Percentiles rank a stretch among this genome's conserved stretches.
These are phyloP conservation scores for Phlebiopsis flavidoalba DNA, from an alignment of 768 basidiomycete genomes.

Conservation along the genomic window DNA sequence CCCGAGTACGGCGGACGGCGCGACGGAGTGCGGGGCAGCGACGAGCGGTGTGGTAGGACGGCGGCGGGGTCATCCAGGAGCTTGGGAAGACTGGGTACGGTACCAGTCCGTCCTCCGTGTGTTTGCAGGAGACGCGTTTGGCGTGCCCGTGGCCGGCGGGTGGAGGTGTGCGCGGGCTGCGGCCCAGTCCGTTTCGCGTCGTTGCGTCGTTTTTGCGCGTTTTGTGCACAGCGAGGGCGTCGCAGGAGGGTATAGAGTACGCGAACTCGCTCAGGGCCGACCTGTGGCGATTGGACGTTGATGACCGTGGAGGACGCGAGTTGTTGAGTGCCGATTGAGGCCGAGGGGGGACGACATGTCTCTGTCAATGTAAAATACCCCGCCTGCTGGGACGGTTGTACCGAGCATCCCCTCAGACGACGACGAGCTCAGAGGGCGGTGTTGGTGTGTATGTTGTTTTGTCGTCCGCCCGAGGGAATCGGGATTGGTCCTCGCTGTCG, in stretches of 20 bases:
- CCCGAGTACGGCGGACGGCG: neutral
- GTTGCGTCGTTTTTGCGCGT: neutral
- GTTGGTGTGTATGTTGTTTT: neutral
- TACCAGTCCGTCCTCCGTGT: neutral
- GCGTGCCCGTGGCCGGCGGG: neutral
- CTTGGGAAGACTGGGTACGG: neutral
- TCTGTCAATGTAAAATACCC: neutral
- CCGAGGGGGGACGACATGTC: neutral
- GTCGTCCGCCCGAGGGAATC: neutral
- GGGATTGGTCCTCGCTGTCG: neutral
- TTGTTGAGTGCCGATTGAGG: neutral
- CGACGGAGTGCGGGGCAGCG: too few relatives aligned
- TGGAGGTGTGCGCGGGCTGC: too few relatives aligned
- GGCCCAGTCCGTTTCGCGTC: too few relatives aligned
- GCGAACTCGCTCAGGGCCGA: neutral
- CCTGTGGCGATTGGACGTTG: neutral
- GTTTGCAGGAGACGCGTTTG: neutral
- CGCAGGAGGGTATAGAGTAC: neutral
- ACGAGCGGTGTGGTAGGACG: neutral
- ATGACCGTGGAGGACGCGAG: neutral
- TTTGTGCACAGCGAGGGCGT: neutral
- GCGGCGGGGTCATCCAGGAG: neutral
- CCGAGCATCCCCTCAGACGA: neutral
- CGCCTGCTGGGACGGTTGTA: neutral
- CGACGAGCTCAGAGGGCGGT: neutral